phyloP scores from a whole-genome alignment of 345 rosid genomes.

The Orychophragmus violaceus region DNA sequence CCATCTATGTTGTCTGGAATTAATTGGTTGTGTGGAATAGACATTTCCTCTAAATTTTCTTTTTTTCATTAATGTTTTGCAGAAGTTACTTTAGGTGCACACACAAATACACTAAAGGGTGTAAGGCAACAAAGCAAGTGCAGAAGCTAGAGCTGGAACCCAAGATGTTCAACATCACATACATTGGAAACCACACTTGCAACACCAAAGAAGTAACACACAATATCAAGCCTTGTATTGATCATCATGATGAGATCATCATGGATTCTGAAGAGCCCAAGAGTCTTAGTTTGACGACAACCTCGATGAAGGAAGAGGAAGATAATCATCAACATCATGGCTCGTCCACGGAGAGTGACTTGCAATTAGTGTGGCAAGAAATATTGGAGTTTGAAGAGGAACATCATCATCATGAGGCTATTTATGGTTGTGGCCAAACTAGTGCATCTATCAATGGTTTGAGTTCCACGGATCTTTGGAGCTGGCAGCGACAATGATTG shows the following conservation, averaged over 20 bases:
- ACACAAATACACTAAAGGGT: slow-evolving; percentile 56
- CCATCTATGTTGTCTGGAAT: neutral
- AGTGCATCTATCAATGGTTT: slow-evolving; percentile 7
- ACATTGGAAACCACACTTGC: slow-evolving; percentile 67
- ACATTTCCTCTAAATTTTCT: neutral
- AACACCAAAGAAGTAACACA: slow-evolving; percentile 18
- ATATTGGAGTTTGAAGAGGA: slow-evolving; percentile 5
- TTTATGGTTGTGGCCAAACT: slow-evolving; percentile 7
- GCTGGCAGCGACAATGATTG: slow-evolving; percentile 11
- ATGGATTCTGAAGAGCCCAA: slow-evolving; percentile 22
- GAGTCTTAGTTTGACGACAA: slow-evolving; percentile 15
- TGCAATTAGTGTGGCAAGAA: slow-evolving; percentile 25
- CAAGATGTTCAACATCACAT: slow-evolving; percentile 40
- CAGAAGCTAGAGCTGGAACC: slow-evolving; percentile 54
- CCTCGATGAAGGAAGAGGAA: slow-evolving; percentile 20
- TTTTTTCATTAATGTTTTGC: slow-evolving; percentile 7
- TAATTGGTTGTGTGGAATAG: slow-evolving; percentile 6
- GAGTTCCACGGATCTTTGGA: slow-evolving; percentile 6
- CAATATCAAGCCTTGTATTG: slow-evolving; percentile 1
- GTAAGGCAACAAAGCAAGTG: slow-evolving; percentile 81
- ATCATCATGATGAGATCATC: slow-evolving; percentile 24
- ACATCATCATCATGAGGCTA: slow-evolving; percentile 15
- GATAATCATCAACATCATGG: slow-evolving; percentile 19
- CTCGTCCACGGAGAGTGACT: slow-evolving; percentile 12
- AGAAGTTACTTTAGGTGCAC: slow-evolving; percentile 90